Conservation (phyloP, 306 rosid genomes). For the Ziziphus jujuba region DNA sequence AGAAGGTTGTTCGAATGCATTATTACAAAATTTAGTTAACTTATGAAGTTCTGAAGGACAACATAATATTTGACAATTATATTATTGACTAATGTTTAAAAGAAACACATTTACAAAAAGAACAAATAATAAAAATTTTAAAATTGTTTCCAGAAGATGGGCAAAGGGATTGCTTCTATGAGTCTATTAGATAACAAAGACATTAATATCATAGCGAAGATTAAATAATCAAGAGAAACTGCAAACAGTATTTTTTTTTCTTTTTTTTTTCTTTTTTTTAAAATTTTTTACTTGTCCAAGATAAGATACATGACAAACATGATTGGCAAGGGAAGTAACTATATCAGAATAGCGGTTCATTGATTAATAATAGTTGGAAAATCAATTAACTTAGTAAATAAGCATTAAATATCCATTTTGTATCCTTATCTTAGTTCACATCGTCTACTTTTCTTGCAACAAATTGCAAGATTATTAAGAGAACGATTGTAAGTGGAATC, state of each 20-base stretch:
- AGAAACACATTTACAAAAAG: neutral
- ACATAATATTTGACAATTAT: neutral
- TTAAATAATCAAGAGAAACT: constrained; percentile 3
- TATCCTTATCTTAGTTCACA: neutral
- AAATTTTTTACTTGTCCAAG: too few relatives aligned
- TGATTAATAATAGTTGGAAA: neutral
- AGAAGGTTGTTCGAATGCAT: neutral
- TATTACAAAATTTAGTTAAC: neutral
- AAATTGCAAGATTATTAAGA: too few relatives aligned
- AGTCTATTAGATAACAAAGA: neutral
- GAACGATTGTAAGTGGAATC: neutral
- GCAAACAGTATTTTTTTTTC: neutral
- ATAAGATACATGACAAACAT: neutral
- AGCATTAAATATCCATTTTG: neutral
- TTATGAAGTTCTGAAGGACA: neutral
- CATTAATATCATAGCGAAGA: neutral
- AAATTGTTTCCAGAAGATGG: neutral
- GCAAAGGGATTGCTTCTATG: neutral
- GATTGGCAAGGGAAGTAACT: neutral
- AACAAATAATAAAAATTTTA: neutral
- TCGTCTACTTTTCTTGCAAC: too few relatives aligned
- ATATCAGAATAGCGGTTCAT: neutral
- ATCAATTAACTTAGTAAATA: neutral
- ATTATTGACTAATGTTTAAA: neutral
- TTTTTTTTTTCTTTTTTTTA: too few relatives aligned